Evolutionary conservation across 2,329 filamentous ascomycete species (phyloP), one percentile per base, ranked within the genome.

Genomic region (Colletotrichum sp.): DNA sequence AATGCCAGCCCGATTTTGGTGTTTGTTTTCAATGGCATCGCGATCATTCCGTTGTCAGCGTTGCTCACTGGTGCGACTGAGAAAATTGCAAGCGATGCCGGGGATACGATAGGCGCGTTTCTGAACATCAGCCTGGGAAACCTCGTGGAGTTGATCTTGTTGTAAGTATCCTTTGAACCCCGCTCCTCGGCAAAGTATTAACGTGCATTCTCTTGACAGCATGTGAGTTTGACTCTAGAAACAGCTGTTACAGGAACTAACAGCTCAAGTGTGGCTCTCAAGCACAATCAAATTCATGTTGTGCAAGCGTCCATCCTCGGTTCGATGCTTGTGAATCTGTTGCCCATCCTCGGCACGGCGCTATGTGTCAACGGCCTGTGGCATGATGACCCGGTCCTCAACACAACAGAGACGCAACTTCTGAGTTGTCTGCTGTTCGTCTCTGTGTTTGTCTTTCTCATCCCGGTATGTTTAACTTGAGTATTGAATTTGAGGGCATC

Each of bases 281-380:
- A 82, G 61, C 86, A 88, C 83, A 88, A 94, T 81, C 92, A 95
- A 81, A 94, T 95, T 65, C 88, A 91, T 32, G 93, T 96, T 75
- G 94, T 96, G 21, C 93, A 95, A 82, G 94, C 94, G 8, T 95
- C 94, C 0, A 87, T 96, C 55, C 87, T 96, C 18, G 94, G 94
- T 24, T 95, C 94, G 2, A 94, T 96, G 72, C 86, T 96, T n/a
- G 93, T 94, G 71, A 96, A 96, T 80, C 83, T 96, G 63, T 86
- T 96, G 6, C 87, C 95, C 55, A 95, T 95, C 78, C 87, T 96
- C 65, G 94, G 94, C 77, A 95, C 95, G 90, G 92, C 93, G 43
- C 94, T 96, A 78, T 84, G 95, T 3, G 86, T 94, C 7, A 93
- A 93, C 77, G 93, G 93, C 67, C 87, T 95, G 43, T 90, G 92